Evolutionary conservation across 495 filamentous ascomycete genomes (phyloP), one percentile per base, ranked within the genome.

Genomic region (Corynascus novoguineensis): DNA sequence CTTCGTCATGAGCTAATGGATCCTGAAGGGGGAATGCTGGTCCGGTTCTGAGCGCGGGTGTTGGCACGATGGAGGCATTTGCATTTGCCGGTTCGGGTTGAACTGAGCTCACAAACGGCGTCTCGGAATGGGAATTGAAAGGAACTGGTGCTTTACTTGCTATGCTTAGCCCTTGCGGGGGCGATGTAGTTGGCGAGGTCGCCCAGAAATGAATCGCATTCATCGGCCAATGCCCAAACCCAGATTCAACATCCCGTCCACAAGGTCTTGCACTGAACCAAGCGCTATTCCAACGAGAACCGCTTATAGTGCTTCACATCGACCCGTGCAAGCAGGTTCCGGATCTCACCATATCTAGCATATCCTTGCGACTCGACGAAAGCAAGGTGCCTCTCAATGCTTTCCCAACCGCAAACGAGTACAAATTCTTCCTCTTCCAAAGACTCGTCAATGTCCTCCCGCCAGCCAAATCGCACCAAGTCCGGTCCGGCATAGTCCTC

Each of bases 391-490:
- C 72, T 68, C 57, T 81, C 75, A 4, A 76, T 70, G 17, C 62
- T 64, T 25, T 72, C 64, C 78, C 78, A 82, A 5, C 80, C 77
- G 41, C 60, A 72, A n/a, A 81, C 72, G 0, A 84, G 40, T 0
- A 81, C 72, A 55, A 75, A 78, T 60, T 85, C 81, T 48, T 84
- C 80, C 32, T 81, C 77, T 17, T 70, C 64, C 4, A 61, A 67
- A 1, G 62, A 59, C 5, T 63, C 62, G 32, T 71, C 68, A 29
- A 71, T 73, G 60, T 81, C 80, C 28, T 79, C 69, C 32, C 78
- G 68, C 74, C 78, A 82, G 0, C 80, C 77, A 4, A 66, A 72
- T 32, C 63, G 66, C 41, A 79, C 67, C 6, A 57, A 49, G 25
- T 61, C 59, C 4, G 75, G 74, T 5, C 70, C 64, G 6, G 73